These are phyloP conservation scores for Fomitopsis pulvina DNA, from an alignment of 768 basidiomycete species.

Conservation along the genomic window DNA sequence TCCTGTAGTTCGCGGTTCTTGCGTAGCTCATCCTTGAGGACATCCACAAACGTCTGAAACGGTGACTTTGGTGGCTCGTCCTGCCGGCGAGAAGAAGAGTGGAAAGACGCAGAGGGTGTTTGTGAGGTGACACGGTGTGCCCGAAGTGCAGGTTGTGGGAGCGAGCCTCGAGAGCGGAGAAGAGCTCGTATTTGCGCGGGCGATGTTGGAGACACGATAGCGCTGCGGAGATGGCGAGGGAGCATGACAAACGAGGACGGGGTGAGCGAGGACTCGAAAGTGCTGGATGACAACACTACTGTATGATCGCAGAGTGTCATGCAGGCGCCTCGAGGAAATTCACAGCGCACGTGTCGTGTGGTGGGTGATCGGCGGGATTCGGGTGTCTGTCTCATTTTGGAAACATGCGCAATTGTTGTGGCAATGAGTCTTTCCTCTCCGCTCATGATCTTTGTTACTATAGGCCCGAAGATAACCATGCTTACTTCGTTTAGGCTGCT, in stretches of 20 bases:
- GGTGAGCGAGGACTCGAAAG: not conserved
- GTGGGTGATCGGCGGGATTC: no score
- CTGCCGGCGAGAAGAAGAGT: conserved; percentile 53
- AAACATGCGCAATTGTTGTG: no score
- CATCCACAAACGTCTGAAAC: conserved; percentile 94
- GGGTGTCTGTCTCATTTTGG: no score
- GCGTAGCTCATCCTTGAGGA: conserved; percentile 83
- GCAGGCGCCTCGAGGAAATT: no score
- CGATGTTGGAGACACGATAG: conserved; percentile 26
- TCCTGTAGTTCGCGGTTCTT: conserved; percentile 96
- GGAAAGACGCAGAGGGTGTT: conserved; percentile 33
- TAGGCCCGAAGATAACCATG: no score
- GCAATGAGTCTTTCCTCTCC: no score
- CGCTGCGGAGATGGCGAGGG: conserved; percentile 40
- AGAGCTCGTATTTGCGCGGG: conserved; percentile 21
- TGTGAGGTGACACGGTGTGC: conserved; percentile 17
- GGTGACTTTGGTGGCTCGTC: conserved; percentile 83
- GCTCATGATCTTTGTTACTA: no score
- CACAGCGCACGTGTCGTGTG: no score
- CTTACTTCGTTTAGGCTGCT: no score
- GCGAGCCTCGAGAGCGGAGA: conserved; percentile 11
- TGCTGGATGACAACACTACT: no score
- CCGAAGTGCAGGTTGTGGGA: conserved; percentile 25
- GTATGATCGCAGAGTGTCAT: no score
- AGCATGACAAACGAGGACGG: conserved; percentile 27